Evolutionary conservation across 176 grass and related monocot species (phyloP), one percentile per base, ranked within the genome.

Genomic region (Eleusine coracana): DNA sequence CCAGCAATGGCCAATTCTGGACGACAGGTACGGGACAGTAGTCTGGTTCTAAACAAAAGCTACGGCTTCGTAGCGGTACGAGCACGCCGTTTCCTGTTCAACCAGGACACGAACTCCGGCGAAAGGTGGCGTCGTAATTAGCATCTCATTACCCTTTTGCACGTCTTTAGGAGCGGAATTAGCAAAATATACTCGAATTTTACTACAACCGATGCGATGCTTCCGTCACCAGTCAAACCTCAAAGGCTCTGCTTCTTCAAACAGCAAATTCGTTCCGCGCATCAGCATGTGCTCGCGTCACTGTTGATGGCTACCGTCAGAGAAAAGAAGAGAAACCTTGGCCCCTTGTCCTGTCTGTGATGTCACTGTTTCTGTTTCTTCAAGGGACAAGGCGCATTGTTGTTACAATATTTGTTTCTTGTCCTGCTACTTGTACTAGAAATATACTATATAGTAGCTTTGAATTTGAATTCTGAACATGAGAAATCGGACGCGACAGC

Each of bases 131-230:
- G 61, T 75, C 34, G 82, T 66, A 34, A 76, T 84, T 58, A 68
- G 62, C 72, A n/a, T 76, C 48, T 76, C 49, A 84, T 84, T 75
- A 34, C 48, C 62, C 72, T 75, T 83, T 83, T 51, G 41, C 81
- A 75, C 81, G 60, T 40, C 71, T 67, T 83, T 83, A n/a, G 1
- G 27, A 44, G 66, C n/a, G 3, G 10, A 3, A 14, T 27, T 40
- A 41, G 23, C 25, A 36, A 12, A 54, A 4, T 5, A n/a, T 60
- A 58, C 18, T 21, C 7, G 54, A 58, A n/a, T 20, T 68, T 40
- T 80, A 80, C 15, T 11, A 52, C 50, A 14, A 17, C 31, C 12
- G 29, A 39, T 54, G 63, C 63, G 18, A 21, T 21, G 51, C 37
- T 61, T 27, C 23, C 58, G 27, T 20, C 74, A 27, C 50, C 21